Conservation (phyloP, 441 rosid genomes). For the Raphanus hybrid region DNA sequence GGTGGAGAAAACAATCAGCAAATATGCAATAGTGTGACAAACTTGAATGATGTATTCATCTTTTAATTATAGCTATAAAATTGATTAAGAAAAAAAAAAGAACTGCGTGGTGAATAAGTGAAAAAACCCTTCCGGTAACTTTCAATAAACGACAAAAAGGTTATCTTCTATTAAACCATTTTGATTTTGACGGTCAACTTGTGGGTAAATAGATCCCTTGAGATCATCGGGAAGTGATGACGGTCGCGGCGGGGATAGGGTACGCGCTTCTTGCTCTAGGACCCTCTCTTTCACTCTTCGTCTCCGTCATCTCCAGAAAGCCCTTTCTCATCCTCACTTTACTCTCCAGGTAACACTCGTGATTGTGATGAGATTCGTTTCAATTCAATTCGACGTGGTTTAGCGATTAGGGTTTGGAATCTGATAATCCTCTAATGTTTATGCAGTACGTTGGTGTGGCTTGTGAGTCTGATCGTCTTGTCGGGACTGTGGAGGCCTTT, state of each 20-base stretch:
- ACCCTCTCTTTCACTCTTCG: slow-evolving; percentile 83
- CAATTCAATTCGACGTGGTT: not conserved
- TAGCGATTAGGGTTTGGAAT: not conserved
- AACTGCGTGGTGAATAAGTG: no score
- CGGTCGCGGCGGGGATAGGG: slow-evolving; percentile 89
- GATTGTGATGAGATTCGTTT: slow-evolving; percentile 6
- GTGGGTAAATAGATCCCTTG: no score
- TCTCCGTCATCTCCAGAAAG: slow-evolving; percentile 87
- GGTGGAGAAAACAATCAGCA: no score
- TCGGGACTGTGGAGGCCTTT: slow-evolving; percentile 91
- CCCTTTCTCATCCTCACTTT: slow-evolving; percentile 91
- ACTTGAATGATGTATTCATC: no score
- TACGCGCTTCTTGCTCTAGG: slow-evolving; percentile 87
- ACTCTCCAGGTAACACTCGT: slow-evolving; percentile 72
- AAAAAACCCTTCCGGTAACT: no score
- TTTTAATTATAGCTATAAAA: no score
- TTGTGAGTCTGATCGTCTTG: slow-evolving; percentile 76
- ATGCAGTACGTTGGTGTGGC: slow-evolving; percentile 87
- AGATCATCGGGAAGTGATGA: slow-evolving; percentile 49
- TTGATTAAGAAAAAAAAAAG: no score
- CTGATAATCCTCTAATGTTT: not conserved
- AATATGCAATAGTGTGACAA: no score
- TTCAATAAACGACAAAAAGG: no score
- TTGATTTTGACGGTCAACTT: not conserved
- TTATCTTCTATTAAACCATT: no score